These are phyloP conservation scores for Boletus rex-veris DNA, from an alignment of 768 basidiomycete species.

Conservation along the genomic window DNA sequence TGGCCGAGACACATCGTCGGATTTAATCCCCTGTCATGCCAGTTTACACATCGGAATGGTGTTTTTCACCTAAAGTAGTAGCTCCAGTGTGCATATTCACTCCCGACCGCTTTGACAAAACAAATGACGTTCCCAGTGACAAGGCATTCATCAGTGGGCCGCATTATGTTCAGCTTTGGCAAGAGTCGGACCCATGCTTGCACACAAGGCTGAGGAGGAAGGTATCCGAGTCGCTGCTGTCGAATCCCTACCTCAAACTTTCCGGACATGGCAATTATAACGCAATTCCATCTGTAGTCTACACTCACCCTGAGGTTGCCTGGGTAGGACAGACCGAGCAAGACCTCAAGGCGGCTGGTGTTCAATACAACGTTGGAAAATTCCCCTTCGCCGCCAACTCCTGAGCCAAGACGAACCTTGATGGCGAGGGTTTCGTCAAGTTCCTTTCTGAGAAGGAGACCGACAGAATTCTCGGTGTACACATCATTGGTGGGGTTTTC, in stretches of 20 bases:
- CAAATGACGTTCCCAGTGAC: too few species aligned
- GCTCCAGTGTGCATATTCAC: too few species aligned
- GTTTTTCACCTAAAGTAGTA: too few species aligned
- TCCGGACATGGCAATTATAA: conserved; percentile 92
- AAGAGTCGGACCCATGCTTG: conserved; percentile 95
- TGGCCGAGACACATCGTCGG: too few species aligned
- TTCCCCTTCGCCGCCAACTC: conserved; percentile 97
- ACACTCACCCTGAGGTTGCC: conserved; percentile 62
- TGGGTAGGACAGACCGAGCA: conserved; percentile 98
- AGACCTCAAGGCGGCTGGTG: conserved; percentile 81
- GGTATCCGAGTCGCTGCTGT: conserved; percentile 98
- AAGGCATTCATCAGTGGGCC: too few species aligned
- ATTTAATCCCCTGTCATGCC: too few species aligned
- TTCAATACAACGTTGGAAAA: conserved; percentile 89
- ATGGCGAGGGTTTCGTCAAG: conserved; percentile 93
- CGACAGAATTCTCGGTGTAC: conserved; percentile 86
- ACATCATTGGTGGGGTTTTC: conserved; percentile 73
- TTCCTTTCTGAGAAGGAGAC: conserved; percentile 94
- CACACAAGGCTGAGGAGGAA: conserved; percentile 98
- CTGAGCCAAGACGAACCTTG: conserved; percentile 92
- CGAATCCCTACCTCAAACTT: conserved; percentile 90
- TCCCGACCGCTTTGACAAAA: too few species aligned
- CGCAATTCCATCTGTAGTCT: conserved; percentile 92
- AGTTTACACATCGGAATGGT: too few species aligned
- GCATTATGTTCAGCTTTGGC: too few species aligned